Evolutionary conservation across 2,329 filamentous ascomycete genomes (phyloP).

Genomic region (Aureobasidium sp.): DNA sequence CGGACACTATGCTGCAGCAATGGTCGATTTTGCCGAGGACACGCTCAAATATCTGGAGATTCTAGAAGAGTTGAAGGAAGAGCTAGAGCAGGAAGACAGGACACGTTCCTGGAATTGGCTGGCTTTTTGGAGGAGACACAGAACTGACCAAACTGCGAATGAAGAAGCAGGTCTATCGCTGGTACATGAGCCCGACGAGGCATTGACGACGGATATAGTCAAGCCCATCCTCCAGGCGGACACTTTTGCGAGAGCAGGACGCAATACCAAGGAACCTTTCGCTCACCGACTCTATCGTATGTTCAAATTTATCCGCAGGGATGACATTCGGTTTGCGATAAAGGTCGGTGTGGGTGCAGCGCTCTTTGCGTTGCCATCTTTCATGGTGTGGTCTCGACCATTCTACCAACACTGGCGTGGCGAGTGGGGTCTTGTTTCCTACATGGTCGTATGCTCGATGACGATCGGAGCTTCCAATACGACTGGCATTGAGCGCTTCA

Average conservation of each 20-base stretch:
- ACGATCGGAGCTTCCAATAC: constrained; percentile 95
- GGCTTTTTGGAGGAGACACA: constrained; percentile 58
- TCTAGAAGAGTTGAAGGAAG: constrained; percentile 71
- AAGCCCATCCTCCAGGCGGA: constrained; percentile 27
- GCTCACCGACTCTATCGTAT: constrained; percentile 44
- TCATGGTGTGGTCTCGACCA: constrained; percentile 68
- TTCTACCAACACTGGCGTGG: constrained; percentile 84
- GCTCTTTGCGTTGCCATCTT: constrained; percentile 83
- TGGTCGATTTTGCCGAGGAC: constrained; percentile 86
- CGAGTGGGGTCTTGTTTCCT: constrained; percentile 93
- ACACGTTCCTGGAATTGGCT: constrained; percentile 78
- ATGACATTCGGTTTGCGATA: constrained; percentile 71
- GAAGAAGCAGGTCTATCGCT: constrained; percentile 15
- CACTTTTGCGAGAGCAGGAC: constrained; percentile 22
- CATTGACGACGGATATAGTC: constrained; percentile 23
- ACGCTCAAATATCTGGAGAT: constrained; percentile 76
- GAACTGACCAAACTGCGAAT: constrained; percentile 10
- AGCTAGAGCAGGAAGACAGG: constrained; percentile 54
- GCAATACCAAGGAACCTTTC: constrained; percentile 14
- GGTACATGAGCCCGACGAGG: constrained; percentile 22
- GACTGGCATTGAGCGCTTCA: constrained; percentile 77
- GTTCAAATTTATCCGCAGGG: constrained; percentile 52
- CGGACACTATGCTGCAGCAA: constrained; percentile 88
- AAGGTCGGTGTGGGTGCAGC: constrained; percentile 90
- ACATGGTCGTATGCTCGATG: constrained; percentile 98